Evolutionary conservation across 2,329 filamentous ascomycete species (phyloP).

Genomic region (Microcyclosporella mali): DNA sequence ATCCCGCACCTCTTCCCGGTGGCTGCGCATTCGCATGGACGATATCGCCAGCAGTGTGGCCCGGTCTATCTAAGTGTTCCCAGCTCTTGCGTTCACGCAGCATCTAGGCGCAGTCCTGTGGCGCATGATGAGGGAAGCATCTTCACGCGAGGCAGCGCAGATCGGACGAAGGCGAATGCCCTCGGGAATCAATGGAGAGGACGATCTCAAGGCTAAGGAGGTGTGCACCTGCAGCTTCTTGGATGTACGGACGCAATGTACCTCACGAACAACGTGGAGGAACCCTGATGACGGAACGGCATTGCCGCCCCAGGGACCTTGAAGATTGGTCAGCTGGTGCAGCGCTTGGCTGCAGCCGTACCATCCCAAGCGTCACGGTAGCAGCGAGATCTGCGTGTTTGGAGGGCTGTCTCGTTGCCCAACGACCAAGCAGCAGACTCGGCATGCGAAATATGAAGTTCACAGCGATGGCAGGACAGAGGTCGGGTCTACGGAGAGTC

Average conservation of each 20-base stretch:
- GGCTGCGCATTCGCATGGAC: too few species aligned
- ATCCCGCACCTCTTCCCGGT: too few species aligned
- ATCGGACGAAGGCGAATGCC: too few species aligned
- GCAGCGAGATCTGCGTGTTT: not conserved
- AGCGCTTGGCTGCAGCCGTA: not conserved
- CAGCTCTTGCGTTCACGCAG: too few species aligned
- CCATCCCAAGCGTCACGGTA: not conserved
- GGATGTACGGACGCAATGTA: constrained; percentile 1
- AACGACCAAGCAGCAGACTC: not conserved
- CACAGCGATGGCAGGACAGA: too few species aligned
- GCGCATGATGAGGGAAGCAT: too few species aligned
- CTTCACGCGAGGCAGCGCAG: too few species aligned
- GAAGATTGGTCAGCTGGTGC: not conserved
- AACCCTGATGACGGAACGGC: constrained; percentile 1
- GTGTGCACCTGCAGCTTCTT: not conserved
- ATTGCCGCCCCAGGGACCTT: not conserved
- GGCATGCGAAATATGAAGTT: too few species aligned
- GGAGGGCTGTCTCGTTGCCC: not conserved
- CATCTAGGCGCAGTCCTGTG: too few species aligned
- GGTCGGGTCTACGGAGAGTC: too few species aligned
- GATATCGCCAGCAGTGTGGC: too few species aligned
- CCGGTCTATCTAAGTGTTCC: too few species aligned
- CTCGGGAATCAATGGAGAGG: not conserved
- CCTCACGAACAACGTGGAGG: not conserved
- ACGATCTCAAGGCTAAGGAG: not conserved